Percentiles rank a stretch among this genome's conserved stretches.
phyloP scores from a whole-genome alignment of 495 filamentous ascomycete genomes.

The Cetradonia linearis region DNA sequence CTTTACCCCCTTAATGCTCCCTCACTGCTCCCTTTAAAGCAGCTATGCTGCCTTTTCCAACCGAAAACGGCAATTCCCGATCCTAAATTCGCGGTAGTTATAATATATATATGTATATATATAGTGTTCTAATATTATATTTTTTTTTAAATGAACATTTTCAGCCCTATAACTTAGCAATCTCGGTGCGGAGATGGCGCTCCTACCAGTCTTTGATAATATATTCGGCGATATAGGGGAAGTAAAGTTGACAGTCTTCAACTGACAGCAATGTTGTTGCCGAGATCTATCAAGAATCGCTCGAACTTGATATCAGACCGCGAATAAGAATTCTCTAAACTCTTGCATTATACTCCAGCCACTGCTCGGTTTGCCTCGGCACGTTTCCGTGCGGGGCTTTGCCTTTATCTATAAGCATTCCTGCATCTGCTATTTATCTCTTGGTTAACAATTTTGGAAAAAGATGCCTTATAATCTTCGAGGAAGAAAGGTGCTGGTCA shows the following conservation, averaged over 20 bases:
- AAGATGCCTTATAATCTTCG: slow-evolving; percentile 53
- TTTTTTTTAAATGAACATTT: too few relatives aligned
- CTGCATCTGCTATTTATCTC: background rate
- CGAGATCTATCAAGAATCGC: background rate
- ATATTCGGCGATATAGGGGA: background rate
- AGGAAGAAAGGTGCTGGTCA: slow-evolving; percentile 55
- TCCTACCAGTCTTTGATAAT: too few relatives aligned
- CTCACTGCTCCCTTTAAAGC: too few relatives aligned
- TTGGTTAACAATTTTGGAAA: background rate
- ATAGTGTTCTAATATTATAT: too few relatives aligned
- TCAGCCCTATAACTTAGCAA: too few relatives aligned
- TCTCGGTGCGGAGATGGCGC: too few relatives aligned
- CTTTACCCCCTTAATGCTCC: too few relatives aligned
- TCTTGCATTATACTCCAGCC: background rate
- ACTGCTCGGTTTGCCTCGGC: slow-evolving; percentile 1
- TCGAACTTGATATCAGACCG: background rate
- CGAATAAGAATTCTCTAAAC: background rate
- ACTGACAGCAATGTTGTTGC: background rate
- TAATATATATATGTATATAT: too few relatives aligned
- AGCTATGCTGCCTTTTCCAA: too few relatives aligned
- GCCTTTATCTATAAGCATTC: too few relatives aligned
- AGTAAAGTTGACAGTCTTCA: background rate
- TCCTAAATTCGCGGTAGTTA: too few relatives aligned
- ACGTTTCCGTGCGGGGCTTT: slow-evolving; percentile 2
- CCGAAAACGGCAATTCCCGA: too few relatives aligned